These are phyloP conservation scores for Pugionium cornutum DNA, from an alignment of 345 rosid genomes.

Conservation along the genomic window DNA sequence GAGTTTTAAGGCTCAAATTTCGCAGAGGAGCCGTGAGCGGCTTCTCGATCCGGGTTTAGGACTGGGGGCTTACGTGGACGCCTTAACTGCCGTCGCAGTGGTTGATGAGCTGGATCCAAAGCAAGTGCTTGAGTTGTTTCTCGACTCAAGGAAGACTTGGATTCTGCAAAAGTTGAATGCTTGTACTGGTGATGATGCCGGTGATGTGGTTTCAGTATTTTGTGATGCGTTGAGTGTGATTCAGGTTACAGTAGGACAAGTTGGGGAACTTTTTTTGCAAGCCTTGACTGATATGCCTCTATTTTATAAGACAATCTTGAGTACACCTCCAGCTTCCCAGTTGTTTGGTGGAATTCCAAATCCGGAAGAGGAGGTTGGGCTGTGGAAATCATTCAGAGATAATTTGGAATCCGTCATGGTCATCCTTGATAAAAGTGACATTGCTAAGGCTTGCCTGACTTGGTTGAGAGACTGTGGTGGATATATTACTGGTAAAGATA, in stretches of 20 bases:
- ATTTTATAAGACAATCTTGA: slow-evolving; percentile 79
- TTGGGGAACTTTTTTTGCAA: slow-evolving; percentile 86
- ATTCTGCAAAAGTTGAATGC: slow-evolving; percentile 63
- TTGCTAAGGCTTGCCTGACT: slow-evolving; percentile 62
- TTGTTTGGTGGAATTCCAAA: slow-evolving; percentile 93
- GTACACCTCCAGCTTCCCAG: slow-evolving; percentile 92
- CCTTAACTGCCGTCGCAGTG: slow-evolving; percentile 80
- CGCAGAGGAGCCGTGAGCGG: slow-evolving; percentile 88
- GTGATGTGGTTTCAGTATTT: slow-evolving; percentile 55
- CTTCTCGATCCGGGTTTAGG: slow-evolving; percentile 66
- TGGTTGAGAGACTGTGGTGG: slow-evolving; percentile 84
- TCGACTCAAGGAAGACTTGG: slow-evolving; percentile 82
- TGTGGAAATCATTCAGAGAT: slow-evolving; percentile 91
- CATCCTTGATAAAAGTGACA: slow-evolving; percentile 54
- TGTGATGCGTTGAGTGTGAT: slow-evolving; percentile 74
- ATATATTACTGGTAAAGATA: slow-evolving; percentile 60
- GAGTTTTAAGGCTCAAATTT: slow-evolving; percentile 91
- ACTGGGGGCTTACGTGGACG: slow-evolving; percentile 73
- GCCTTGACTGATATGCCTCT: slow-evolving; percentile 88
- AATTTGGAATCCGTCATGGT: slow-evolving; percentile 62
- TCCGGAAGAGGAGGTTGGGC: slow-evolving; percentile 83
- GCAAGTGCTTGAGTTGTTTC: slow-evolving; percentile 67
- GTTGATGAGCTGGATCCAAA: slow-evolving; percentile 79
- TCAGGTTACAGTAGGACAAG: slow-evolving; percentile 85
- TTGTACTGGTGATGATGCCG: slow-evolving; percentile 45